phyloP scores from a whole-genome alignment of 768 basidiomycete species.

The Leccinum pellstonianum region DNA sequence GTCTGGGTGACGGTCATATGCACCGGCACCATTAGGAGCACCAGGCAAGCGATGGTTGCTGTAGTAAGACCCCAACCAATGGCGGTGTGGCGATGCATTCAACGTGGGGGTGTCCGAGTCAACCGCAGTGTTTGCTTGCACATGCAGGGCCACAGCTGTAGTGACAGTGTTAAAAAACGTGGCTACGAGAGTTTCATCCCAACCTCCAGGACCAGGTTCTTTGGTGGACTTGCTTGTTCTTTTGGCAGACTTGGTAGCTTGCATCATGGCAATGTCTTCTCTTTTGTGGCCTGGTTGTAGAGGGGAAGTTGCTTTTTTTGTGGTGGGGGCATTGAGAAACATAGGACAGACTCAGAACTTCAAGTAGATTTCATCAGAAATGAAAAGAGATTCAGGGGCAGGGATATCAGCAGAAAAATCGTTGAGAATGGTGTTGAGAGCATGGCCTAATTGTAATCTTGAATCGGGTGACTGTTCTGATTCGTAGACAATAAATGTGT shows the following conservation, averaged over 20 bases:
- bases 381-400: not conserved
- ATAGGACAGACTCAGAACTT: not conserved
- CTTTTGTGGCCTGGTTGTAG: not conserved
- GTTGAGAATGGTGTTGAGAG: not conserved
- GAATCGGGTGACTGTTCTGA: not conserved
- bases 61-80: too few species aligned
- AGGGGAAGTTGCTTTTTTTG: not conserved
- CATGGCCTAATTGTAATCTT: not conserved
- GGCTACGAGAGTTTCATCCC: not conserved
- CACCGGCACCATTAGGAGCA: too few species aligned
- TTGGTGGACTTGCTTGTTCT: too few species aligned
- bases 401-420: not conserved
- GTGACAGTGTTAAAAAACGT: not conserved
- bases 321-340: not conserved
- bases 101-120: too few species aligned
- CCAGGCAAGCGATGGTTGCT: too few species aligned
- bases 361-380: not conserved
- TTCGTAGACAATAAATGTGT: not conserved
- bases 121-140: too few species aligned
- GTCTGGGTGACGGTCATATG: too few species aligned
- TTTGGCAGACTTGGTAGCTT: not conserved
- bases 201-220: not conserved
- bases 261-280: not conserved
- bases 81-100: too few species aligned
- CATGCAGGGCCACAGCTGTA: too few species aligned